Percentiles rank a stretch among this genome's conserved stretches.
These are phyloP conservation scores for Capsicum baccatum DNA, from an alignment of 257 asterid species.

Conservation along the genomic window DNA sequence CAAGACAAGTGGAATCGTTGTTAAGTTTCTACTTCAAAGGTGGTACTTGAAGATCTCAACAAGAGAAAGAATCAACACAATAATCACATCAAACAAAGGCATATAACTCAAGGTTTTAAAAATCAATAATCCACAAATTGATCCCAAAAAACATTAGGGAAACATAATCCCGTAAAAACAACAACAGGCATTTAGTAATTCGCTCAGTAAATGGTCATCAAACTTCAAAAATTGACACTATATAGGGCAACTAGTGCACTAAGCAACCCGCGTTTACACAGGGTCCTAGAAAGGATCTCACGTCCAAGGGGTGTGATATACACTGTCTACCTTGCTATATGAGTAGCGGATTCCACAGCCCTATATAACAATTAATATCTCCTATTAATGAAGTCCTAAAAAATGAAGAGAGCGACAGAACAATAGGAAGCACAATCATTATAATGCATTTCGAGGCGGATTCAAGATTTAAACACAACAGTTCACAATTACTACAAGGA, in stretches of 20 bases:
- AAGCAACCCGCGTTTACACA: not conserved
- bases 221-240: constrained; percentile 3
- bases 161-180: not conserved
- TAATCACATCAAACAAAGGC: constrained; percentile 17
- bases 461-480: not conserved
- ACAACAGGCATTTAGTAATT: not conserved
- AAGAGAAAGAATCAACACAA: not conserved
- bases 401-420: not conserved
- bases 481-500: not conserved
- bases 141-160: not conserved
- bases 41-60: not conserved
- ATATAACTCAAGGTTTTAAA: not conserved
- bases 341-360: no score
- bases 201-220: not conserved
- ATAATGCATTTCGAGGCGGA: not conserved
- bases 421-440: not conserved
- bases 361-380: no score
- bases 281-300: no score
- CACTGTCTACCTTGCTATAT: no score
- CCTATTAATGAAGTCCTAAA: not conserved
- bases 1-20: not conserved
- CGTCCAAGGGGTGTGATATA: no score
- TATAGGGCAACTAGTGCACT: not conserved
- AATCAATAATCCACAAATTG: not conserved
- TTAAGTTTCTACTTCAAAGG: not conserved